Evolutionary conservation across 129 eudicot genomes (phyloP), one percentile per base, ranked within the genome.

Genomic region (Arctium minus): DNA sequence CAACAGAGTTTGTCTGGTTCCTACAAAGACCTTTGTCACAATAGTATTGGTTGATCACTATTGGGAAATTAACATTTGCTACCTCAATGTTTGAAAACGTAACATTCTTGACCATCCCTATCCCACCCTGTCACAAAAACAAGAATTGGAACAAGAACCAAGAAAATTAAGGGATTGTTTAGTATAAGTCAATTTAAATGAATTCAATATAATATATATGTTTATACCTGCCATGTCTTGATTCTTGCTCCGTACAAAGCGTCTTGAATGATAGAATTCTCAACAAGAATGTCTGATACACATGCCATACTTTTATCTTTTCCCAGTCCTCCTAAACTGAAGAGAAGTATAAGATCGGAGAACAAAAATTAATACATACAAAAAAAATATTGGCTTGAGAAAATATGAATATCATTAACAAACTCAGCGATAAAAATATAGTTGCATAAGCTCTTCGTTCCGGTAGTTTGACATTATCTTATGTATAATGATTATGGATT

Each of bases 271-370:
- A 74, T 12, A 12, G 91, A 84, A 77, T 91, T 82, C 75, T 92
- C 94, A n/a, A 94, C 87, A 27, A 84, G 29, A 29, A 94, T 84
- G 74, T 92, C 84, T 1, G 98, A 94, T 38, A 94, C 94, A 53
- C 97, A 94, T 1, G 96, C 98, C 11, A 82, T 79, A 72, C 90
- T 89, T 84, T 73, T 90, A 78, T 89, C 97, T 50, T 94, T 94
- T 35, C 98, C 98, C 71, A 94, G 86, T 76, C 98, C 98, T 88
- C 98, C 98, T 77, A 94, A 33, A 73, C 98, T 94, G 89, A 37
- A 44, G 56, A 12, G 22, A 64, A 10, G 74, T 29, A 80, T 29
- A 79, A 7, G 50, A 73, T 35, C 33, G 22, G 11, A 17, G 29
- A 60, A 60, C 68, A 6, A 60, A 17, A 60, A 6, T 5, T 17